Evolutionary conservation across 2,329 filamentous ascomycete species (phyloP).

Genomic region (Sporothrix curviconia): DNA sequence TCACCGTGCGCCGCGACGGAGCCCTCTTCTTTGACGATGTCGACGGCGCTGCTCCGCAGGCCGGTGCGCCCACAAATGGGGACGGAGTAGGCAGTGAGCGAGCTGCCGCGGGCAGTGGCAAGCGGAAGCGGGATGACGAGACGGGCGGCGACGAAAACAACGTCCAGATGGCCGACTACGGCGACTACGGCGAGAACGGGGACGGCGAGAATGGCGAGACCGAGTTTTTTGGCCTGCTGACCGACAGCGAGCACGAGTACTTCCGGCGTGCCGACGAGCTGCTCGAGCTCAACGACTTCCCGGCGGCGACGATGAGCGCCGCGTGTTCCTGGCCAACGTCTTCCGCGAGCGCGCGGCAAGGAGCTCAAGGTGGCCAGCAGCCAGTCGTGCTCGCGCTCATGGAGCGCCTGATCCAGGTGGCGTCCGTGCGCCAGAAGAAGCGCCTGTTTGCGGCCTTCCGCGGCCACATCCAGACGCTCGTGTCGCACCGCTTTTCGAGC

Average conservation of each 20-base stretch:
- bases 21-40: conserved; percentile 6
- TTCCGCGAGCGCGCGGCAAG: conserved; percentile 78
- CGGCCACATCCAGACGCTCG: conserved; percentile 78
- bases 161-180: background rate
- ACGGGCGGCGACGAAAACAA: background rate
- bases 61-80: background rate
- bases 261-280: conserved; percentile 85
- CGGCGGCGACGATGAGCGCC: conserved; percentile 59
- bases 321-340: conserved; percentile 70
- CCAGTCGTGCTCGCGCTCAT: conserved; percentile 91
- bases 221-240: conserved; percentile 88
- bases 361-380: conserved; percentile 94
- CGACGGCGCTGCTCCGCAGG: too few species aligned
- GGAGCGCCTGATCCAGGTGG: conserved; percentile 82
- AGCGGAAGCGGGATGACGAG: background rate
- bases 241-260: conserved; percentile 90
- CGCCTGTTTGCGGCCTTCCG: conserved; percentile 77
- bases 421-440: conserved; percentile 74
- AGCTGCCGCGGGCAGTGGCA: background rate
- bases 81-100: background rate
- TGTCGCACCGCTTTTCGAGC: conserved; percentile 93
- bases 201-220: conserved; percentile 26
- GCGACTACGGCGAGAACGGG: conserved; percentile 6
- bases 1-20: background rate
- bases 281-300: conserved; percentile 86